Conservation (phyloP, 495 filamentous ascomycete genomes). For the Penicillium canescens region DNA sequence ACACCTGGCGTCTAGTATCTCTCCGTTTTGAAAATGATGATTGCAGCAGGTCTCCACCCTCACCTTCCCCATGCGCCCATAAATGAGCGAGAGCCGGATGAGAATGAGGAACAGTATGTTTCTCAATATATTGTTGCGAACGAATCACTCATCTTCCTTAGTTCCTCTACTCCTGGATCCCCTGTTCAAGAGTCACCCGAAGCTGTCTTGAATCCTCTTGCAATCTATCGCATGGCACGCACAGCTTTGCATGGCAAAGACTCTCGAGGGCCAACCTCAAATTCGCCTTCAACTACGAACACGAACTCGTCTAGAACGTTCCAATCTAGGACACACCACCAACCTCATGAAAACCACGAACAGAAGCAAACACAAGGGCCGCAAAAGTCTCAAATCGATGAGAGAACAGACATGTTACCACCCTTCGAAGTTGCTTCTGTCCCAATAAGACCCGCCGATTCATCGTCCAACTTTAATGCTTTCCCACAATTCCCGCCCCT, state of each 20-base stretch:
- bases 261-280: background rate
- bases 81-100: background rate
- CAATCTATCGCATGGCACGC: constrained; percentile 25
- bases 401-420: background rate
- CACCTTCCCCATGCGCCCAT: background rate
- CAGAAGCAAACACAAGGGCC: background rate
- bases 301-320: background rate
- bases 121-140: background rate
- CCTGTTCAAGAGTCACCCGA: constrained; percentile 20
- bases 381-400: background rate
- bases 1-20: constrained; percentile 7
- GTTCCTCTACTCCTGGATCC: constrained; percentile 1
- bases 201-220: constrained; percentile 20
- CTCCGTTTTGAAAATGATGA: constrained; percentile 20
- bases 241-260: constrained; percentile 19
- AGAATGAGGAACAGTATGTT: constrained; percentile 7
- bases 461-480: background rate
- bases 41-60: constrained; percentile 14
- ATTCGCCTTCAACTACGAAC: constrained; percentile 5
- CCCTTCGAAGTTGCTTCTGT: background rate
- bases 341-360: background rate
- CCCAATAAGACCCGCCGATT: background rate
- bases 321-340: background rate
- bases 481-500: background rate
- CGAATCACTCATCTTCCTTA: background rate